These are phyloP conservation scores for Elsinoe ampelina DNA, from an alignment of 2,329 filamentous ascomycete genomes.

Conservation along the genomic window DNA sequence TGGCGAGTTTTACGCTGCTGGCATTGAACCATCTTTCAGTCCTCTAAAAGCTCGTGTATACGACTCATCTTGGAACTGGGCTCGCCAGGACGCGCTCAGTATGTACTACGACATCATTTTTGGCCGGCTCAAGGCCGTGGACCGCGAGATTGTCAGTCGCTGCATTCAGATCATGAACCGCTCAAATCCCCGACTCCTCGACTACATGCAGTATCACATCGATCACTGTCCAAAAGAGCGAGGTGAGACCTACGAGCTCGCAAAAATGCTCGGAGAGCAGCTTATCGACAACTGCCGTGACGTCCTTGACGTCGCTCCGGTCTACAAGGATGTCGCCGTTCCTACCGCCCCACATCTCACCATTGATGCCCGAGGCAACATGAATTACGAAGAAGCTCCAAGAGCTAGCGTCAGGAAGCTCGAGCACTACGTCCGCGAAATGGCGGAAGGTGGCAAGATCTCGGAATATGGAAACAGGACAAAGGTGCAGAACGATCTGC, in stretches of 20 bases:
- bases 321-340: conserved; percentile 90
- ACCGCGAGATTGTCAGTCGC: conserved; percentile 95
- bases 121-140: conserved; percentile 80
- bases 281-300: conserved; percentile 98
- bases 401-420: conserved; percentile 87
- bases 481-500: conserved; percentile 93
- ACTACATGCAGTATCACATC: conserved; percentile 99
- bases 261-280: conserved; percentile 84
- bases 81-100: conserved; percentile 86
- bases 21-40: conserved; percentile 91
- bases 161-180: conserved; percentile 99
- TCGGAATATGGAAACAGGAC: conserved; percentile 97
- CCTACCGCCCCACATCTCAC: conserved; percentile 87
- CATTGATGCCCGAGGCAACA: conserved; percentile 84
- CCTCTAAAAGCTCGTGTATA: conserved; percentile 90
- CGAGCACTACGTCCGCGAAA: conserved; percentile 96
- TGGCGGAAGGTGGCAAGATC: conserved; percentile 97
- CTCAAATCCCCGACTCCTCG: conserved; percentile 86
- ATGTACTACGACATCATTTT: conserved; percentile 99
- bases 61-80: conserved; percentile 99
- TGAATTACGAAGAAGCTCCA: conserved; percentile 82
- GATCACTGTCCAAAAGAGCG: conserved; percentile 96
- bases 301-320: conserved; percentile 69
- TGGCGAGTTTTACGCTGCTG: conserved; percentile 88
- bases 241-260: conserved; percentile 95